phyloP scores from a whole-genome alignment of 1,139 yeast genomes.

The Pichia sp. region DNA sequence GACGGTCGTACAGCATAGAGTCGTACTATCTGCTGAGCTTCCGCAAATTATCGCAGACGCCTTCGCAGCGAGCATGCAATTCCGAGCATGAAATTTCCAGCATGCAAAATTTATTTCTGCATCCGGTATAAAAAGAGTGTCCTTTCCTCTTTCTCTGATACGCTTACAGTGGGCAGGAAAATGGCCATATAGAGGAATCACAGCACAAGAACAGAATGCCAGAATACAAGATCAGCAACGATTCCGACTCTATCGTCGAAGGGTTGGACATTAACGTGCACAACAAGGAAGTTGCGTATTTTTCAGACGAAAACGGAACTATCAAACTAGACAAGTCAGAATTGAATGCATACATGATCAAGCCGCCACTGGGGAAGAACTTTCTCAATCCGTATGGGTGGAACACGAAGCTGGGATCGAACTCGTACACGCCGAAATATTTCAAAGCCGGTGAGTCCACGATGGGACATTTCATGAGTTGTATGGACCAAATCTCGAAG shows the following conservation, averaged over 20 bases:
- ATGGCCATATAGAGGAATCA: no score
- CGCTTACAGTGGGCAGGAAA: no score
- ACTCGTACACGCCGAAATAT: constrained; percentile 12
- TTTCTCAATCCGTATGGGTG: constrained; percentile 10
- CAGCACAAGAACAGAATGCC: not conserved
- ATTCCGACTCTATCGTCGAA: not conserved
- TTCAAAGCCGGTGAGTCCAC: constrained; percentile 11
- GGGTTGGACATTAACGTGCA: not conserved
- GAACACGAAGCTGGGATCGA: constrained; percentile 14
- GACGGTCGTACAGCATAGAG: no score
- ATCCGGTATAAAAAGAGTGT: no score
- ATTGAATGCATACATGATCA: constrained; percentile 3
- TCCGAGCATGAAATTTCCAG: not conserved
- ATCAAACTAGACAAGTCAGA: constrained; percentile 11
- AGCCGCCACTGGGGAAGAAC: not conserved
- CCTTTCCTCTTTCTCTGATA: no score
- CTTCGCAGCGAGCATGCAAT: no score
- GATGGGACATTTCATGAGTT: constrained; percentile 7
- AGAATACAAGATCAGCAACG: not conserved
- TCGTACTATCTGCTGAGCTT: no score
- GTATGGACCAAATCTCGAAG: constrained; percentile 1
- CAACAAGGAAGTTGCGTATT: constrained; percentile 10
- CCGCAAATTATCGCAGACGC: no score
- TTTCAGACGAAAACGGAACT: constrained; percentile 10
- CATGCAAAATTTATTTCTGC: not conserved